A percentile compares a stretch with the other conserved stretches of the same genome.
Evolutionary conservation across 2,329 filamentous ascomycete species (phyloP).

Genomic region (Sporothrix dimorphospora): DNA sequence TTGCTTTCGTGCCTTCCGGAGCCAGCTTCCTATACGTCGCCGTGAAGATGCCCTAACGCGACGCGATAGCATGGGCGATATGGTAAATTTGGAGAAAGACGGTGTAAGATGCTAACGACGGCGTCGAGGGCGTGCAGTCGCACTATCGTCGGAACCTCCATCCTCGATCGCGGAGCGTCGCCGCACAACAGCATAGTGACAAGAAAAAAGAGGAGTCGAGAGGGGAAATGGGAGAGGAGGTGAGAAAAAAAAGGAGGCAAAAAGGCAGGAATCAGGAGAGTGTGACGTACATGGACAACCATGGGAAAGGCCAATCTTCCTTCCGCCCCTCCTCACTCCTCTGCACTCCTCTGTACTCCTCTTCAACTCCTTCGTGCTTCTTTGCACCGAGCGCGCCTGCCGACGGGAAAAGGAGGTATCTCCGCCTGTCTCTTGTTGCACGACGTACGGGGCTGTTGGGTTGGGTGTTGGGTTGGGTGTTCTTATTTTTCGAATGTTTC

Average conservation of each 20-base stretch:
- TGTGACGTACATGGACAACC: background rate
- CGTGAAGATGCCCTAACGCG: background rate
- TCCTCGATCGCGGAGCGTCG: slow-evolving; percentile 9
- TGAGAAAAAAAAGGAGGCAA: background rate
- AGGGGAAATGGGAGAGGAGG: background rate
- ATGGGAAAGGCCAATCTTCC: background rate
- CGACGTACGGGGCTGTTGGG: background rate
- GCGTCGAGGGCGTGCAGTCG: no score
- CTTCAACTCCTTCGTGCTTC: background rate
- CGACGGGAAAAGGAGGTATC: background rate
- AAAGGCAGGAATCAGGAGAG: background rate
- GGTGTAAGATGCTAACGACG: background rate
- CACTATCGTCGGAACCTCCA: background rate
- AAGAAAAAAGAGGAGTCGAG: background rate
- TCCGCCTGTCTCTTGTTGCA: background rate
- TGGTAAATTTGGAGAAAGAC: slow-evolving; percentile 7
- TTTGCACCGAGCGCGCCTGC: slow-evolving; percentile 2
- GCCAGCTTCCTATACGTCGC: slow-evolving; percentile 11
- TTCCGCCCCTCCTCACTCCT: background rate
- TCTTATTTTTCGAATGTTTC: background rate
- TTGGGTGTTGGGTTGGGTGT: background rate
- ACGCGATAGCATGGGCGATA: background rate
- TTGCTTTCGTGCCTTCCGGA: background rate
- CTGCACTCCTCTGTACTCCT: background rate
- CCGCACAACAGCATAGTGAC: background rate